Percentiles rank a stretch among this genome's conserved stretches.
phyloP scores from a whole-genome alignment of 306 rosid species.

The Lathyrus tuberosus region DNA sequence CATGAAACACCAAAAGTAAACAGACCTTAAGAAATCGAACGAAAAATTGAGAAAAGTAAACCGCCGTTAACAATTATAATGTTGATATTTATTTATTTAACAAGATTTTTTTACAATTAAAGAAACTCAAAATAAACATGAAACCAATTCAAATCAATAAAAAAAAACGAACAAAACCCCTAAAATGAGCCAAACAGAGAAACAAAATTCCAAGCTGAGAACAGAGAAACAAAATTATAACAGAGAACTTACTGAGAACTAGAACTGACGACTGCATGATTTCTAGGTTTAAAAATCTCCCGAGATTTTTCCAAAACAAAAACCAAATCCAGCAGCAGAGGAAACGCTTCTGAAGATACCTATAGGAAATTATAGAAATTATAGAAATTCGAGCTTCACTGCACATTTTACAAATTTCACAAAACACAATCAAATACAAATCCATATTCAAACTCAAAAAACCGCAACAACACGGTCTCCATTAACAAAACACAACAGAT shows the following conservation, averaged over 20 bases:
- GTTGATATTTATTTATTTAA: no score
- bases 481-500: slow-evolving; percentile 27
- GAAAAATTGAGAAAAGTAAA: not conserved
- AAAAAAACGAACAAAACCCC: not conserved
- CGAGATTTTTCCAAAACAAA: not conserved
- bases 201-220: not conserved
- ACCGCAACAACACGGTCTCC: not conserved
- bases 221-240: slow-evolving; percentile 27
- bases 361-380: not conserved
- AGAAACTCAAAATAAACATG: not conserved
- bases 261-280: slow-evolving; percentile 58
- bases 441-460: slow-evolving; percentile 19
- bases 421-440: slow-evolving; percentile 16
- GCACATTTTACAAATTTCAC: slow-evolving; percentile 19
- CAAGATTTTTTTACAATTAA: not conserved
- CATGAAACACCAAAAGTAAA: not conserved
- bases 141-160: not conserved
- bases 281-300: slow-evolving; percentile 18
- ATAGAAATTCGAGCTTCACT: not conserved
- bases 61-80: no score
- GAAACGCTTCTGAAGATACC: slow-evolving; percentile 2
- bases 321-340: slow-evolving; percentile 21
- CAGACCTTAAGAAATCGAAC: not conserved
- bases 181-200: not conserved
- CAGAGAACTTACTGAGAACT: slow-evolving; percentile 49